Percentiles rank a stretch among this genome's conserved stretches.
Evolutionary conservation across 2,329 filamentous ascomycete species (phyloP).

Genomic region (Penicillium rolfsii): DNA sequence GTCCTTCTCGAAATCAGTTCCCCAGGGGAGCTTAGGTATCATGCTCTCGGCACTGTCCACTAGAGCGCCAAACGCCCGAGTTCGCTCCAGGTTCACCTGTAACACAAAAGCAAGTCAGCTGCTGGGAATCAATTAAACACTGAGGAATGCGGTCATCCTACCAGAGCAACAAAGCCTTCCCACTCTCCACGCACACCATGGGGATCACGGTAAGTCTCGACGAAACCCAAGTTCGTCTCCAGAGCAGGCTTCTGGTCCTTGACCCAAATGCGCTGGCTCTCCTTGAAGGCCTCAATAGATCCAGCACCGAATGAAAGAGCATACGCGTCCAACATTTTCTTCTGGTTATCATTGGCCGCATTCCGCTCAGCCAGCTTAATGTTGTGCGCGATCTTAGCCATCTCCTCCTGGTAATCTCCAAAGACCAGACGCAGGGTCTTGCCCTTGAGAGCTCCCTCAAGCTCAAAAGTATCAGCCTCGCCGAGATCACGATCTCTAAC

Average conservation of each 20-base stretch:
- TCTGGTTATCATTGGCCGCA: slow-evolving; percentile 73
- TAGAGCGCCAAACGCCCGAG: slow-evolving; percentile 80
- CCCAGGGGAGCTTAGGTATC: slow-evolving; percentile 90
- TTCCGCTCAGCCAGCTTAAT: slow-evolving; percentile 70
- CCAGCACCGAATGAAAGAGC: slow-evolving; percentile 74
- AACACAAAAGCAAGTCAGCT: slow-evolving; percentile 38
- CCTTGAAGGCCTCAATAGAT: slow-evolving; percentile 76
- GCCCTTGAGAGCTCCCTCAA: slow-evolving; percentile 65
- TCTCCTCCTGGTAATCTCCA: slow-evolving; percentile 73
- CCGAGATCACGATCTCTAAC: slow-evolving; percentile 69
- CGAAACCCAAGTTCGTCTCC: slow-evolving; percentile 80
- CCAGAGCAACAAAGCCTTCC: slow-evolving; percentile 77
- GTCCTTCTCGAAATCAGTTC: slow-evolving; percentile 89
- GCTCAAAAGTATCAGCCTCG: slow-evolving; percentile 63
- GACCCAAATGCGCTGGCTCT: slow-evolving; percentile 80
- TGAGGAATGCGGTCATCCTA: slow-evolving; percentile 24
- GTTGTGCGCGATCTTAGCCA: slow-evolving; percentile 68
- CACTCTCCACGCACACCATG: slow-evolving; percentile 80
- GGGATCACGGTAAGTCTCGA: slow-evolving; percentile 84
- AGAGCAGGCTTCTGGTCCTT: slow-evolving; percentile 79
- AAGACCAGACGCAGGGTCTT: slow-evolving; percentile 73
- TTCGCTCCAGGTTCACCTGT: slow-evolving; percentile 82
- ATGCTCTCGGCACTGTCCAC: slow-evolving; percentile 79
- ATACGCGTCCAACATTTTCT: slow-evolving; percentile 74
- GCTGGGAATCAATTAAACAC: not conserved